These are phyloP conservation scores for Dryas integrifolia DNA, from an alignment of 331 rosid species.

Conservation along the genomic window DNA sequence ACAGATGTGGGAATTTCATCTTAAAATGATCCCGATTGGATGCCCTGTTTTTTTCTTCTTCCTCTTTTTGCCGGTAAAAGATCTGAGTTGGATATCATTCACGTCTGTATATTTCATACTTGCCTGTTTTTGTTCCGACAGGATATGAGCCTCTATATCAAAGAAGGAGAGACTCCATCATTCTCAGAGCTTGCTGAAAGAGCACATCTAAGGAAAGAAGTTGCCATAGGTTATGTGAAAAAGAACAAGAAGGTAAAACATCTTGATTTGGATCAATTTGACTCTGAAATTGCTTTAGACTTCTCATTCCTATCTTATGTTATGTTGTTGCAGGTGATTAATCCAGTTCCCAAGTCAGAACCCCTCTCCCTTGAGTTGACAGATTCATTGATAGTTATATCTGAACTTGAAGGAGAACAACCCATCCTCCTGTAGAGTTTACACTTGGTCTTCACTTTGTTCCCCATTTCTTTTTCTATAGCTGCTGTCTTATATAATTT, in stretches of 20 bases:
- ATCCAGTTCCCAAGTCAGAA: constrained; percentile 79
- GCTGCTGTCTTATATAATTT: background rate
- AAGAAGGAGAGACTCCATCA: constrained; percentile 82
- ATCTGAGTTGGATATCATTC: background rate
- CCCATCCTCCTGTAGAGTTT: constrained; percentile 39
- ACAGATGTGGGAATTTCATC: too few relatives aligned
- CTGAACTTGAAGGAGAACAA: constrained; percentile 87
- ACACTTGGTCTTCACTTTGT: constrained; percentile 3
- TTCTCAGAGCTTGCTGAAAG: constrained; percentile 81
- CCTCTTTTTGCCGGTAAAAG: background rate
- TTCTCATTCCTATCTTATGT: constrained; percentile 27
- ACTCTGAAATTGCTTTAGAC: constrained; percentile 1
- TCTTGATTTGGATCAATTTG: constrained; percentile 16
- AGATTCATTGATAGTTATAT: constrained; percentile 85
- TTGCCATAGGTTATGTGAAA: constrained; percentile 89
- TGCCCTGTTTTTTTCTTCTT: background rate
- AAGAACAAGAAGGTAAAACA: constrained; percentile 61
- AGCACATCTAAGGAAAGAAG: constrained; percentile 81
- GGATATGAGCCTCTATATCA: constrained; percentile 82
- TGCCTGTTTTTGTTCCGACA: constrained; percentile 28
- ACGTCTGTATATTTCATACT: background rate
- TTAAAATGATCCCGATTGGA: background rate
- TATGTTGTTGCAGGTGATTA: constrained; percentile 64
- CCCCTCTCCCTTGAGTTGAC: constrained; percentile 74
- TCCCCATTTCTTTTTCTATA: background rate